Evolutionary conservation across 768 basidiomycete species (phyloP), one percentile per base, ranked within the genome.

Genomic region (Steccherinum ochraceum): DNA sequence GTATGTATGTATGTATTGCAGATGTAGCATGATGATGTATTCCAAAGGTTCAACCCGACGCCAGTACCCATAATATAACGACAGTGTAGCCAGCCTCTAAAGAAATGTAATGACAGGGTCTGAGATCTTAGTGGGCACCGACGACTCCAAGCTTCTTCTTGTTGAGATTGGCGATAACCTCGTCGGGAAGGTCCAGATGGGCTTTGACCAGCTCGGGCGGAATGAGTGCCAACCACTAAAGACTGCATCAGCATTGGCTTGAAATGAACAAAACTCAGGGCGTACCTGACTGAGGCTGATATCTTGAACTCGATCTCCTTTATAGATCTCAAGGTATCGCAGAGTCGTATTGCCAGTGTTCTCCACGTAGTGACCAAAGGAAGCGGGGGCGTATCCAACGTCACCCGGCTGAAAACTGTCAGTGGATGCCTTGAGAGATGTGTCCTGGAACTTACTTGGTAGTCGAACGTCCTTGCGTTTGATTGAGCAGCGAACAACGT

Each of bases 351-450:
- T 76, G 23, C 81, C 81, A 2, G 72, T 77, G 59, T 84, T 83
- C 59, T 84, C 81, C 23, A 85, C 67, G 56, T 84, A 83, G 57
- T 85, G 83, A 2, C 77, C 78, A 66, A 74, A 74, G 2, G 73
- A 68, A 11, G 76, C 70, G 30, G 79, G 79, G 43, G 79, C 71
- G 52, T 79, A 81, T n/a, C 76, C 77, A 47, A 80, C 67, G 48
- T 59, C 62, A n/a, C 59, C 54, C 2, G 49, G 44, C 42, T 16
- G 12, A 12, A 23, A 18, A n/a, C n/a, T 39, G 46, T 24, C 24
- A n/a, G n/a, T n/a, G n/a, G n/a, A n/a, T n/a, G n/a, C n/a, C n/a
- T n/a, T n/a, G n/a, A n/a, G n/a, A n/a, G n/a, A 24, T 44, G 43
- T 19, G n/a, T n/a, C n/a, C n/a, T n/a, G n/a, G 49, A 26, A 24